These are phyloP conservation scores for Trichoderma sp. DNA, from an alignment of 2,329 filamentous ascomycete genomes.

Conservation along the genomic window DNA sequence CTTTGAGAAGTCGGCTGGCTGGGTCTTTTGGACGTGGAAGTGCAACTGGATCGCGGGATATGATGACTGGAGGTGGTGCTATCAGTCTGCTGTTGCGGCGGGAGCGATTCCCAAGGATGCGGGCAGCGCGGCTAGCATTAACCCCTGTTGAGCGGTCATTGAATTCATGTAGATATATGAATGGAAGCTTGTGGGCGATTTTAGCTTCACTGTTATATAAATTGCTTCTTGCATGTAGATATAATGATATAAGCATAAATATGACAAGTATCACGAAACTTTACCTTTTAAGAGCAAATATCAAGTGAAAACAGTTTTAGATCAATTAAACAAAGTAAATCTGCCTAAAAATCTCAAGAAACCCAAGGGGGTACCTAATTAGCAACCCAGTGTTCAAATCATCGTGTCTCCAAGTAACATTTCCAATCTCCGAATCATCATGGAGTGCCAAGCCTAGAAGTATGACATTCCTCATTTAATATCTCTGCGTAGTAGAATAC, in stretches of 20 bases:
- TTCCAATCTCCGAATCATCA: not conserved
- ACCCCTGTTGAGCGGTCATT: constrained; percentile 20
- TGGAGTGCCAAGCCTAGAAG: not conserved
- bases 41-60: constrained; percentile 42
- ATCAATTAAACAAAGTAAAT: not conserved
- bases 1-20: constrained; percentile 59
- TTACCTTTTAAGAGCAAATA: not conserved
- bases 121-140: constrained; percentile 28
- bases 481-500: not conserved
- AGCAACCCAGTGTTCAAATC: not conserved
- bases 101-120: constrained; percentile 38
- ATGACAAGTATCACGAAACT: not conserved
- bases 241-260: not conserved
- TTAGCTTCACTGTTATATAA: not conserved
- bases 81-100: constrained; percentile 39
- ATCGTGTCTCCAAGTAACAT: not conserved
- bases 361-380: not conserved
- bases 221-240: not conserved
- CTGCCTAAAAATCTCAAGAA: not conserved
- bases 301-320: not conserved
- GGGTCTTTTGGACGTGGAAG: constrained; percentile 68
- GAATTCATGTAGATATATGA: not conserved
- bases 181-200: not conserved
- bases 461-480: not conserved
- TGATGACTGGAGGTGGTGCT: constrained; percentile 55